These are phyloP conservation scores for Talaromyces sp. DNA, from an alignment of 2,329 filamentous ascomycete species.

Conservation along the genomic window DNA sequence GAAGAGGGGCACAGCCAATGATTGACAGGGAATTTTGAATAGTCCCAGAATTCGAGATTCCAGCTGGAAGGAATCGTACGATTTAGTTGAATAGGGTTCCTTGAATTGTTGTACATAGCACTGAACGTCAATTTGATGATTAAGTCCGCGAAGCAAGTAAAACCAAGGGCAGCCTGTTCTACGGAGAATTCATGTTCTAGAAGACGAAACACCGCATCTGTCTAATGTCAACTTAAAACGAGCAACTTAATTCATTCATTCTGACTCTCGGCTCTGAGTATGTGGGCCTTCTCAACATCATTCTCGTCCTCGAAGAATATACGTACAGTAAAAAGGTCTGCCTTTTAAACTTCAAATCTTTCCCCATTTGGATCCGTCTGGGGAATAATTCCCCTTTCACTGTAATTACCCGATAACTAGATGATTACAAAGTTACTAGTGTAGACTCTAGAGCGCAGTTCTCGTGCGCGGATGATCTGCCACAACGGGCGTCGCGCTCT, in stretches of 20 bases:
- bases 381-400: constrained; percentile 3
- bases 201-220: not conserved
- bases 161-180: not conserved
- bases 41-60: not conserved
- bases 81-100: not conserved
- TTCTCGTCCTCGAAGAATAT: not conserved
- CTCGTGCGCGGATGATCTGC: not conserved
- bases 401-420: constrained; percentile 1
- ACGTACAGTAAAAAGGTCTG: not conserved
- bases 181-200: not conserved
- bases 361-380: not conserved
- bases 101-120: not conserved
- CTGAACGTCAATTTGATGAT: not conserved
- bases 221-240: not conserved
- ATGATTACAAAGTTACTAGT: not conserved
- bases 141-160: not conserved
- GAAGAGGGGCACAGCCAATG: not conserved
- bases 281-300: not conserved
- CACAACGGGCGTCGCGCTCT: not conserved
- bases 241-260: not conserved
- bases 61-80: not conserved
- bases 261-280: not conserved
- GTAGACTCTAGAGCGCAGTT: not conserved
- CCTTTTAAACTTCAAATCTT: not conserved
- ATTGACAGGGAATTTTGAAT: not conserved